phyloP scores from a whole-genome alignment of 164 flowering plant species.

The Sextonia rubra region DNA sequence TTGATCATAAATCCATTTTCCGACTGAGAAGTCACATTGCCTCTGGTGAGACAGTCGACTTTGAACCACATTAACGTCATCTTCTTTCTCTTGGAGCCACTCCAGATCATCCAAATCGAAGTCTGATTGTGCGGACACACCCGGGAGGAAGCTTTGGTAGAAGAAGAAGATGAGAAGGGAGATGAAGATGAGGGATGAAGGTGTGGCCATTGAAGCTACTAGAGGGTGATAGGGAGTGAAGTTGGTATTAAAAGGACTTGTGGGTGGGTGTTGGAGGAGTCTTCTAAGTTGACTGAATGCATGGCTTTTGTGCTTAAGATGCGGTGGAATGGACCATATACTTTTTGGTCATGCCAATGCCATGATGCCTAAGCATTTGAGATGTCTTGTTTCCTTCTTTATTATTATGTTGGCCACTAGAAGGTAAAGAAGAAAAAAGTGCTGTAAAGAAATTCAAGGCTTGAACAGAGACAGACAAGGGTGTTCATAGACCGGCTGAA shows the following conservation, averaged over 20 bases:
- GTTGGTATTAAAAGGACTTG: not conserved
- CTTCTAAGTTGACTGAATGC: not conserved
- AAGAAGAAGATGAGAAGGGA: constrained; percentile 5
- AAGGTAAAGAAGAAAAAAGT: not conserved
- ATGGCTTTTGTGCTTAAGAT: constrained; percentile 3
- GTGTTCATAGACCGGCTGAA: too few relatives aligned
- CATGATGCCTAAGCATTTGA: constrained; percentile 1
- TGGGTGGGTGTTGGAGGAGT: not conserved
- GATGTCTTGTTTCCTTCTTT: constrained; percentile 2
- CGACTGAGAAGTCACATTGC: constrained; percentile 49
- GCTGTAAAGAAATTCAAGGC: not conserved
- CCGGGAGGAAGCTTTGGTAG: constrained; percentile 21
- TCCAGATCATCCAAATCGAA: constrained; percentile 11
- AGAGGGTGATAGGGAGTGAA: too few relatives aligned
- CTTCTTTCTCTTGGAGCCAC: constrained; percentile 43
- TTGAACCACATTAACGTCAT: constrained; percentile 40
- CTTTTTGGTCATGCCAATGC: not conserved
- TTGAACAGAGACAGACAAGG: too few relatives aligned
- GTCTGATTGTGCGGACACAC: constrained; percentile 18
- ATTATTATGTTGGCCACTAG: not conserved
- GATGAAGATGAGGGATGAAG: not conserved
- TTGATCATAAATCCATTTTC: constrained; percentile 72
- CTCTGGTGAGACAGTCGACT: constrained; percentile 16
- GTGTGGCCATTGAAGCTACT: not conserved
- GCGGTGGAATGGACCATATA: not conserved